These are phyloP conservation scores for Psilocybe tampanensis DNA, from an alignment of 768 basidiomycete genomes.

Conservation along the genomic window DNA sequence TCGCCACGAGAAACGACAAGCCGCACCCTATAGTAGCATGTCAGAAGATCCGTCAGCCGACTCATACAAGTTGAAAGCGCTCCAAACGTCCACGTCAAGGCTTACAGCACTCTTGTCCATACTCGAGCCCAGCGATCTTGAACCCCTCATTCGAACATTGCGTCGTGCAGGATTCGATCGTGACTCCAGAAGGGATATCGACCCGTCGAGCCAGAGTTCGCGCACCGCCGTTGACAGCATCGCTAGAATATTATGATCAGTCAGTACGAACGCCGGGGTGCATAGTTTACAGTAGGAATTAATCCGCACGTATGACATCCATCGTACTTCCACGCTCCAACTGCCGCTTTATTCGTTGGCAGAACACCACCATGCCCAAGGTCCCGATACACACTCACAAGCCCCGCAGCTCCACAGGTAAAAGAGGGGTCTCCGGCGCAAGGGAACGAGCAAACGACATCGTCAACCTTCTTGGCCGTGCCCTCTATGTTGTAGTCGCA, in stretches of 20 bases:
- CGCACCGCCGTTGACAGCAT: constrained; percentile 4
- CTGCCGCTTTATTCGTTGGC: constrained; percentile 16
- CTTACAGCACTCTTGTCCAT: constrained; percentile 23
- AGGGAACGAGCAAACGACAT: constrained; percentile 14
- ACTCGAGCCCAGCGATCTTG: constrained; percentile 20
- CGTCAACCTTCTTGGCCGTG: constrained; percentile 15
- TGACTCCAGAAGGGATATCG: constrained; percentile 12
- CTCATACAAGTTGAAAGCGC: no score
- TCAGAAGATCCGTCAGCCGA: neutral
- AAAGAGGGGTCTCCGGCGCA: constrained; percentile 19
- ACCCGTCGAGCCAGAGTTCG: constrained; percentile 15
- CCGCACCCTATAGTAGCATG: constrained; percentile 15
- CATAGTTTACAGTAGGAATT: neutral
- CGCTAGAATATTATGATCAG: neutral
- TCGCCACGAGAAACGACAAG: constrained; percentile 7
- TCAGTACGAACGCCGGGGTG: neutral
- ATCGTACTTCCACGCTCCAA: constrained; percentile 14
- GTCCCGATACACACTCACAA: constrained; percentile 18
- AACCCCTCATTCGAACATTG: constrained; percentile 15
- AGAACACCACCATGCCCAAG: constrained; percentile 10
- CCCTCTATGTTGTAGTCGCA: constrained; percentile 25
- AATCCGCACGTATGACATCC: constrained; percentile 18
- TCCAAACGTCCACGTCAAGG: no score
- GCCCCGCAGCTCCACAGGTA: constrained; percentile 17
- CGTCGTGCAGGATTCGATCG: constrained; percentile 17